Evolutionary conservation across 2,329 filamentous ascomycete species (phyloP), one percentile per base, ranked within the genome.

Genomic region (Amauroascus niger): DNA sequence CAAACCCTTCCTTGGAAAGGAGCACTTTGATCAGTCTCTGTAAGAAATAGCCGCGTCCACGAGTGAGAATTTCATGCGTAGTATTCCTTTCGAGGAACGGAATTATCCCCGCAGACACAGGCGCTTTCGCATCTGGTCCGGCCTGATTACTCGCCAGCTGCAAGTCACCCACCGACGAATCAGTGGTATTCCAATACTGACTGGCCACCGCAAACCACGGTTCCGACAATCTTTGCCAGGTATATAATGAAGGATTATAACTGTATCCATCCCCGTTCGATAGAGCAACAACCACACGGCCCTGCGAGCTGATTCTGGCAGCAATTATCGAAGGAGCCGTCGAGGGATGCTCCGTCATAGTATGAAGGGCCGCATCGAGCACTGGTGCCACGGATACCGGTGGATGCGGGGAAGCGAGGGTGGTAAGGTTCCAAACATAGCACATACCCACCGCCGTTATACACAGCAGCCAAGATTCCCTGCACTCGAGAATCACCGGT

Each of bases 121-220:
- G 77, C 30, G 67, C 71, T 56, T 74, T 75, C 7, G 74, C 62
- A n/a, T 73, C 69, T 7, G 74, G 70, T 39, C 76, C 75, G 1
- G 81, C 75, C 0, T 84, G 82, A 6, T 84, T 78, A 8, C 82
- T 82, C 1, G 82, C 84, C 46, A 87, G 82, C 59, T 88, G 83
- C 35, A 95, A 71, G 49, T 89, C 87, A 46, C 86, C 84, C 51
- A 95, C 82, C 0, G 89, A 89, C 1, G 88, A 89, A 64, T 96
- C 93, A 51, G 89, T 95, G 0, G 89, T 94, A 69, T 98, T 97
- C 94, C 93, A 98, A 68, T 98, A 98, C 67, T 98, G 93, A 61
- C 88, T 95, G 16, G 90, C 90, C 0, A 97, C 89, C 0, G 91
- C 91, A 89, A 93, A 98, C 93, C 93, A 98, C 1, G 88, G 80